phyloP scores from a whole-genome alignment of 2,329 filamentous ascomycete species.

The Grosmannia serpens region DNA sequence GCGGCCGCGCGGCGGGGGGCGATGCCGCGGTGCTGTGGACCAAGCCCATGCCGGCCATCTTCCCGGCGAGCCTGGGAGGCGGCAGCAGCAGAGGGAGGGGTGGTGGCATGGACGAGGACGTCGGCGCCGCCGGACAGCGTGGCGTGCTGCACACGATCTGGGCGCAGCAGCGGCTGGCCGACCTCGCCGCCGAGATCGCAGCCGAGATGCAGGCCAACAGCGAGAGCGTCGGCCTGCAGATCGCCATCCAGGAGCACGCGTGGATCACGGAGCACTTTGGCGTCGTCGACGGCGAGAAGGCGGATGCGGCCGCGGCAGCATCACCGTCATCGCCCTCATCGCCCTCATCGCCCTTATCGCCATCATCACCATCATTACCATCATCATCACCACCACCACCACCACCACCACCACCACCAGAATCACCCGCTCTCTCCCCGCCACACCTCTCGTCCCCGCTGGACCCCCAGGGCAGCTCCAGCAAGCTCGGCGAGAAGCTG shows the following conservation, averaged over 20 bases:
- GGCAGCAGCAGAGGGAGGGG: constrained; percentile 27
- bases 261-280: constrained; percentile 82
- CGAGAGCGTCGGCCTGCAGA: constrained; percentile 74
- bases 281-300: constrained; percentile 26
- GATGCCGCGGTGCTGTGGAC: constrained; percentile 41
- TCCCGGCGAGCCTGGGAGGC: constrained; percentile 60
- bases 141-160: constrained; percentile 84
- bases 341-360: no score
- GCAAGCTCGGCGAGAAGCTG: constrained; percentile 66
- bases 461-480: constrained; percentile 35
- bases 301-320: constrained; percentile 6
- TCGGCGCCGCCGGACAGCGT: constrained; percentile 60
- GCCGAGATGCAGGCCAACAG: constrained; percentile 60
- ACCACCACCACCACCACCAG: constrained; percentile 1
- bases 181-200: constrained; percentile 66
- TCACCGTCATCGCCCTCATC: not conserved
- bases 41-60: constrained; percentile 79
- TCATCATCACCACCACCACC: no score
- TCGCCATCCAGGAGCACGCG: constrained; percentile 70
- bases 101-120: no score
- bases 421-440: not conserved
- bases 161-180: constrained; percentile 70
- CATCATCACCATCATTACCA: no score
- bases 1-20: constrained; percentile 3
- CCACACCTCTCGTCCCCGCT: not conserved